These are phyloP conservation scores for Ceratocystis variospora DNA, from an alignment of 2,329 filamentous ascomycete genomes.

Conservation along the genomic window DNA sequence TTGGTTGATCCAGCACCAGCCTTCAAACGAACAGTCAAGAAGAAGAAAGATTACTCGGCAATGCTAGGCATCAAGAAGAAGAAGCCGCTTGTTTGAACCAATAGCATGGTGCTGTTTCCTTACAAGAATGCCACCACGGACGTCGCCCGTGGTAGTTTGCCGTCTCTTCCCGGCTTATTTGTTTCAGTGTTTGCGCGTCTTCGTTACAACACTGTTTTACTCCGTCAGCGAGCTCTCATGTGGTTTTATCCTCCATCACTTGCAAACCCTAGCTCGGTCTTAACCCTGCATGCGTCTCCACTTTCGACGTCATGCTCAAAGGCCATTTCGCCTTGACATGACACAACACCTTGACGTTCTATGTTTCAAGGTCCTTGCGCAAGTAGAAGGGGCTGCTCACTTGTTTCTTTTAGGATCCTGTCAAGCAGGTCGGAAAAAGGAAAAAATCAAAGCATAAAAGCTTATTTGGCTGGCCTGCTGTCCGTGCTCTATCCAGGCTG, in stretches of 20 bases:
- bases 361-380: slow-evolving; percentile 7
- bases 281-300: background rate
- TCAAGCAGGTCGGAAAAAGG: background rate
- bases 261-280: background rate
- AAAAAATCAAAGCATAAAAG: background rate
- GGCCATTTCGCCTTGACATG: background rate
- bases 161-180: background rate
- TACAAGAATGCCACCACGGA: background rate
- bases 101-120: background rate
- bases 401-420: background rate
- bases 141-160: no score
- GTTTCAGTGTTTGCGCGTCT: background rate
- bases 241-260: background rate
- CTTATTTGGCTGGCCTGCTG: background rate
- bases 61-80: slow-evolving; percentile 82
- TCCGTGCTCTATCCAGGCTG: background rate
- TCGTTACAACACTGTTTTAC: slow-evolving; percentile 6
- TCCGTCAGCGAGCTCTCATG: slow-evolving; percentile 14
- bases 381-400: background rate
- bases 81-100: slow-evolving; percentile 40
- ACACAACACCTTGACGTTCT: background rate
- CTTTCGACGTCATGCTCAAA: slow-evolving; percentile 2
- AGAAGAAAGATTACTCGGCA: slow-evolving; percentile 70
- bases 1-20: slow-evolving; percentile 18
- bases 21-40: slow-evolving; percentile 68